phyloP scores from a whole-genome alignment of 139 green algal species.

The Chlamydomonas asymmetrica region DNA sequence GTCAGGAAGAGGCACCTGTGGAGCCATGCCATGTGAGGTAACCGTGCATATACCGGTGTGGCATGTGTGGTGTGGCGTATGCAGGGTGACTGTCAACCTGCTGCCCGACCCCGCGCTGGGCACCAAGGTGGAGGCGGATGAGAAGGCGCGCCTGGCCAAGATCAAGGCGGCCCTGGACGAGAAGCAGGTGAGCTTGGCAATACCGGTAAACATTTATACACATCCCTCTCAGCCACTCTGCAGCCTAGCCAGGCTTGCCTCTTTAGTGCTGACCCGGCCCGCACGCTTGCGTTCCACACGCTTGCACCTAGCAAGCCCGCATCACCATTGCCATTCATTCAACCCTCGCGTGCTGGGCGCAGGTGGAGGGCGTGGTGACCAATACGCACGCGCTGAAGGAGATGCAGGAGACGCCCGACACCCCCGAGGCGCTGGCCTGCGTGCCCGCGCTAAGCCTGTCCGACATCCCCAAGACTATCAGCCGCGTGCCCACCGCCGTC shows the following conservation, averaged over 20 bases:
- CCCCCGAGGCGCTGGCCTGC: conserved; percentile 84
- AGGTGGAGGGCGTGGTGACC: conserved; percentile 59
- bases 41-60: no score
- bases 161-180: conserved; percentile 51
- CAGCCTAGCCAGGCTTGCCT: no score
- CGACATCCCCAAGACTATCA: conserved; percentile 89
- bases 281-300: no score
- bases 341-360: not conserved
- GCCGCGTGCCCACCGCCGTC: conserved; percentile 78
- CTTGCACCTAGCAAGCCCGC: no score
- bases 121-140: conserved; percentile 68
- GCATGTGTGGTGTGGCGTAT: no score
- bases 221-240: not conserved
- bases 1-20: no score
- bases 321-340: no score
- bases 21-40: no score
- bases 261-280: no score
- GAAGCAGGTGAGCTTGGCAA: conserved; percentile 52
- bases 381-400: conserved; percentile 84
- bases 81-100: conserved; percentile 80
- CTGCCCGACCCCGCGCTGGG: conserved; percentile 70
- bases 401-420: conserved; percentile 94
- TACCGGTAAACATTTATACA: not conserved
- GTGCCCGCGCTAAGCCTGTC: conserved; percentile 84
- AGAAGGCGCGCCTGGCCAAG: conserved; percentile 63